phyloP scores from a whole-genome alignment of 2,329 filamentous ascomycete genomes.

The Cercospora zeae-maydis region DNA sequence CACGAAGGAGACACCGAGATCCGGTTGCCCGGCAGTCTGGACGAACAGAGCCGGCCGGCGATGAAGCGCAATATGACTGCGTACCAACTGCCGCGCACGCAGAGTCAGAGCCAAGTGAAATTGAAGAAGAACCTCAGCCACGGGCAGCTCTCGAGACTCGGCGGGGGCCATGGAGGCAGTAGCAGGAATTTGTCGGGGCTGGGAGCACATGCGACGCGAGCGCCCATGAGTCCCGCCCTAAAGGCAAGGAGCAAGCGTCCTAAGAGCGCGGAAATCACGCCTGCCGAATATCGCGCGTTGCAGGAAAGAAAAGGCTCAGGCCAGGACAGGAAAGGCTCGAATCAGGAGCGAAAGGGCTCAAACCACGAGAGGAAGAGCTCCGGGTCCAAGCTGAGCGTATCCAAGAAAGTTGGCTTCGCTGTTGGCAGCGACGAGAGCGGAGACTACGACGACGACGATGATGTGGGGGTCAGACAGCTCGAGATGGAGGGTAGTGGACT shows the following conservation, averaged over 20 bases:
- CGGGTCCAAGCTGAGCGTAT: constrained; percentile 8
- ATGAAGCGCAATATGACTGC: constrained; percentile 35
- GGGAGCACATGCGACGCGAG: constrained; percentile 19
- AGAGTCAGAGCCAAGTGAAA: constrained; percentile 31
- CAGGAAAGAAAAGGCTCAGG: constrained; percentile 11
- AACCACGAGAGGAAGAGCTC: constrained; percentile 13
- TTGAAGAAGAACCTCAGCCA: constrained; percentile 43
- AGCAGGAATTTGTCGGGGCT: constrained; percentile 38
- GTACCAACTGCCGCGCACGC: constrained; percentile 31
- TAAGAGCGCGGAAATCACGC: constrained; percentile 31
- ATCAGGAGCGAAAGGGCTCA: constrained; percentile 6
- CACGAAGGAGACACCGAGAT: constrained; percentile 37
- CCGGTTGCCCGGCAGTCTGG: constrained; percentile 34
- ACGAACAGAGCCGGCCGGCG: constrained; percentile 27
- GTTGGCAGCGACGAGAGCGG: constrained; percentile 29
- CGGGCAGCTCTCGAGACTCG: constrained; percentile 44
- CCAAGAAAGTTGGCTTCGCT: constrained; percentile 36
- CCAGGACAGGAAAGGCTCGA: constrained; percentile 8
- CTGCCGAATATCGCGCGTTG: constrained; percentile 5
- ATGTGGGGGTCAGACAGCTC: constrained; percentile 15
- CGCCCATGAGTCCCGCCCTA: constrained; percentile 29
- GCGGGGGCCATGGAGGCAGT: constrained; percentile 31
- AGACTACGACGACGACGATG: constrained; percentile 29
- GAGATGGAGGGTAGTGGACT: constrained; percentile 32
- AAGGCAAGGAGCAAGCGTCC: constrained; percentile 33